Conservation (phyloP, 768 basidiomycete species). For the Pisolithus marmoratus region DNA sequence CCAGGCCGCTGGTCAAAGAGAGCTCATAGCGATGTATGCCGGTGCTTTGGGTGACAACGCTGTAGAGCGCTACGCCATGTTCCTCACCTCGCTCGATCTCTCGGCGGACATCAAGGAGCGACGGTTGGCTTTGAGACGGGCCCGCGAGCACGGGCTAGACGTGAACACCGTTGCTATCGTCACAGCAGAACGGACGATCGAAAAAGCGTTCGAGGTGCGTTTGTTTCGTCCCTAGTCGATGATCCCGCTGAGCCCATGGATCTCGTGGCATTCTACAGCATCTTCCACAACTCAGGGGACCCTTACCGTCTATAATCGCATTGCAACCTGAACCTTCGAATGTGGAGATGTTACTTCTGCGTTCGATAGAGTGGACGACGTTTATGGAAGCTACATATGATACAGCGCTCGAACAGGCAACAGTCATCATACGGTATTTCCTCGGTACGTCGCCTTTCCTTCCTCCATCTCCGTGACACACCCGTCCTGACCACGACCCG, state of each 20-base stretch:
- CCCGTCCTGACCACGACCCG: too few species aligned
- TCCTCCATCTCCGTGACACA: too few species aligned
- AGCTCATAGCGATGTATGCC: constrained; percentile 91
- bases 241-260: too few species aligned
- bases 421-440: constrained; percentile 85
- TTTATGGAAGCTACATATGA: constrained; percentile 67
- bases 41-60: constrained; percentile 87
- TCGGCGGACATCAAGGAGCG: constrained; percentile 60
- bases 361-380: constrained; percentile 92
- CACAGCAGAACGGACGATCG: constrained; percentile 74
- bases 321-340: constrained; percentile 53
- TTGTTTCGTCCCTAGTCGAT: constrained; percentile 3
- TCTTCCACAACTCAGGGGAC: constrained; percentile 48
- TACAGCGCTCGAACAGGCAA: constrained; percentile 80
- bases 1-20: constrained; percentile 70
- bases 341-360: constrained; percentile 59
- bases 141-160: constrained; percentile 81
- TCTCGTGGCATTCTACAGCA: constrained; percentile 29
- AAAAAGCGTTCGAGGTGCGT: constrained; percentile 59
- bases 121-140: constrained; percentile 62
- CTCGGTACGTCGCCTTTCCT: constrained; percentile 50
- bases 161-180: constrained; percentile 72
- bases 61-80: constrained; percentile 86
- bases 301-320: constrained; percentile 55
- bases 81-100: constrained; percentile 74